Evolutionary conservation across 257 asterid species (phyloP), one percentile per base, ranked within the genome.

Genomic region (Rehmannia glutinosa): DNA sequence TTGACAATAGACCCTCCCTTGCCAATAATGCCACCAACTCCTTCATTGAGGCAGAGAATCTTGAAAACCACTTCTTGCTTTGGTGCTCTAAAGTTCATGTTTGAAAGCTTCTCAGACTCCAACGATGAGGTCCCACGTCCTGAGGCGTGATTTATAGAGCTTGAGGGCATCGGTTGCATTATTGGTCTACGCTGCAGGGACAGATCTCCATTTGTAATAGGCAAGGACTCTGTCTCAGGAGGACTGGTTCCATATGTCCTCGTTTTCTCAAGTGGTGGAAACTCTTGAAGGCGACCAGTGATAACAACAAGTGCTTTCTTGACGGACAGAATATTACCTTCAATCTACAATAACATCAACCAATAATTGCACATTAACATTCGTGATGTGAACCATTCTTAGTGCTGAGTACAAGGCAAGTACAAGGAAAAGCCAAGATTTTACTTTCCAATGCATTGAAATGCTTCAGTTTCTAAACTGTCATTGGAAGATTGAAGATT

Each of bases 281-380:
- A 81, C 74, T 82, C 93, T 79, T 90, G 97, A 68, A 90, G 85
- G 69, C 88, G 75, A 46, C 78, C 47, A 13, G 85, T 79, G 65
- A 87, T 79, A 42, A 89, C 85, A 25, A 86, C 66, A 43, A 90
- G 89, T 30, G 90, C 96, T 76, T 76, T 87, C 84, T 81, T 90
- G 52, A 87, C 89, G 46, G 76, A 81, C 72, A 82, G 25, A 71
- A 82, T 71, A 38, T 71, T 78, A 33, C 90, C 90, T 78, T 84
- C 90, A 66, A 86, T 78, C 90, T 84, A 83, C 69, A 73, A 79
- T 58, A 60, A 15, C 7, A 41, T 41, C 55, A 58, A 38, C 16
- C 41, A 52, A 8, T 19, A 57, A 56, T 13, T 5, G 46, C 27
- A 56, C 12, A 64, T 6, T 64, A 55, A 38, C 42, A 57, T 33